Evolutionary conservation across 371 early-diverging fungal genomes (phyloP).

Genomic region (Mucor velutinosus): DNA sequence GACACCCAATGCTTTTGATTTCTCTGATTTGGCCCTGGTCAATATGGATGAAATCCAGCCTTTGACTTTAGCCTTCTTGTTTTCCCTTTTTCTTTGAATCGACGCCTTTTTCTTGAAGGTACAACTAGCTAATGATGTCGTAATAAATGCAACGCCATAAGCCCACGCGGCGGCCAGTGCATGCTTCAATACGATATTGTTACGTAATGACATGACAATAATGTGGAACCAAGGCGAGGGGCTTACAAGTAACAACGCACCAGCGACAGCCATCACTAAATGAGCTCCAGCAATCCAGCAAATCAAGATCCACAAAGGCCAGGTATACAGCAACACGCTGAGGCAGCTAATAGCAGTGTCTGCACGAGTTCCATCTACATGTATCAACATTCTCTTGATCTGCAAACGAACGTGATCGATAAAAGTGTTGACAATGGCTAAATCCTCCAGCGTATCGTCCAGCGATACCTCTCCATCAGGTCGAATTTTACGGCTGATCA

Average conservation of each 20-base stretch:
- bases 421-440: slow-evolving; percentile 29
- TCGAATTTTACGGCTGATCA: slow-evolving; percentile 36
- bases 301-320: slow-evolving; percentile 36
- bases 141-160: slow-evolving; percentile 33
- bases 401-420: slow-evolving; percentile 18
- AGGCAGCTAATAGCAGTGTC: slow-evolving; percentile 24
- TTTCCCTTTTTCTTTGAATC: neutral
- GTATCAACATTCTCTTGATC: neutral
- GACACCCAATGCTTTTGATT: slow-evolving; percentile 21
- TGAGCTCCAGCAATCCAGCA: slow-evolving; percentile 27
- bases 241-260: slow-evolving; percentile 18
- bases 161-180: slow-evolving; percentile 31
- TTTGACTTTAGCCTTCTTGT: neutral
- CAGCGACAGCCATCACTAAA: slow-evolving; percentile 24
- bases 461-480: slow-evolving; percentile 36
- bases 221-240: slow-evolving; percentile 35
- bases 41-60: neutral
- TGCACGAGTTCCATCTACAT: slow-evolving; percentile 30
- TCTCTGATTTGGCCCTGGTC: slow-evolving; percentile 19
- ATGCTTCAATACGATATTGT: slow-evolving; percentile 25
- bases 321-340: slow-evolving; percentile 30
- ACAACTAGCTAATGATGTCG: neutral
- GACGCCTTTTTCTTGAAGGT: neutral
- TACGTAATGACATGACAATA: slow-evolving; percentile 14
- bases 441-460: slow-evolving; percentile 45